Conservation (phyloP, 306 rosid genomes). For the Dicorynia guianensis region DNA sequence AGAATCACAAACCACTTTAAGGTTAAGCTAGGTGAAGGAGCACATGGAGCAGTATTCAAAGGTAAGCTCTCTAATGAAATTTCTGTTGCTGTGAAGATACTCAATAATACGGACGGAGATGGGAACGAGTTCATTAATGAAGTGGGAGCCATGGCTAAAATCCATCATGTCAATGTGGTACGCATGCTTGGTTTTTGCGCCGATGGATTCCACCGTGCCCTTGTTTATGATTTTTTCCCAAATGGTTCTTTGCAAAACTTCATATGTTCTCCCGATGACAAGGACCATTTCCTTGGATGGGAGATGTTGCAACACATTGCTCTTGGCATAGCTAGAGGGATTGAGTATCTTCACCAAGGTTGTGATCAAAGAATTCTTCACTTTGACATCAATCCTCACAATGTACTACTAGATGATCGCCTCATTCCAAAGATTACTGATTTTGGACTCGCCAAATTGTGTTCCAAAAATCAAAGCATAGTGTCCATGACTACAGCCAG, state of each 20-base stretch:
- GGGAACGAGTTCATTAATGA: constrained; percentile 30
- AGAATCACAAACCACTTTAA: constrained; percentile 31
- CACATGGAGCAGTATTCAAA: constrained; percentile 30
- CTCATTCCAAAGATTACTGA: constrained; percentile 8
- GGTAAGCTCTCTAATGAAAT: constrained; percentile 29
- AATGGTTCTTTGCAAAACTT: constrained; percentile 33
- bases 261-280: constrained; percentile 14
- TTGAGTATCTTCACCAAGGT: constrained; percentile 41
- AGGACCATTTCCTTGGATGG: constrained; percentile 32
- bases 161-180: constrained; percentile 26
- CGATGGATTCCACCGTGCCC: constrained; percentile 16
- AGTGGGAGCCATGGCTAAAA: constrained; percentile 25
- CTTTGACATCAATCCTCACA: constrained; percentile 38
- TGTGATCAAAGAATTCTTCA: constrained; percentile 40
- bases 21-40: constrained; percentile 24
- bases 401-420: neutral
- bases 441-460: constrained; percentile 32
- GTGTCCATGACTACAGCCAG: constrained; percentile 19
- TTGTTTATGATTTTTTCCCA: constrained; percentile 30
- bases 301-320: constrained; percentile 29
- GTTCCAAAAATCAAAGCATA: constrained; percentile 21
- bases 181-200: constrained; percentile 33
- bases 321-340: constrained; percentile 32
- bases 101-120: constrained; percentile 4
- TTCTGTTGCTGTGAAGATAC: constrained; percentile 18